Evolutionary conservation across 2,329 filamentous ascomycete species (phyloP), one percentile per base, ranked within the genome.

Genomic region (Ampelomyces quisqualis): DNA sequence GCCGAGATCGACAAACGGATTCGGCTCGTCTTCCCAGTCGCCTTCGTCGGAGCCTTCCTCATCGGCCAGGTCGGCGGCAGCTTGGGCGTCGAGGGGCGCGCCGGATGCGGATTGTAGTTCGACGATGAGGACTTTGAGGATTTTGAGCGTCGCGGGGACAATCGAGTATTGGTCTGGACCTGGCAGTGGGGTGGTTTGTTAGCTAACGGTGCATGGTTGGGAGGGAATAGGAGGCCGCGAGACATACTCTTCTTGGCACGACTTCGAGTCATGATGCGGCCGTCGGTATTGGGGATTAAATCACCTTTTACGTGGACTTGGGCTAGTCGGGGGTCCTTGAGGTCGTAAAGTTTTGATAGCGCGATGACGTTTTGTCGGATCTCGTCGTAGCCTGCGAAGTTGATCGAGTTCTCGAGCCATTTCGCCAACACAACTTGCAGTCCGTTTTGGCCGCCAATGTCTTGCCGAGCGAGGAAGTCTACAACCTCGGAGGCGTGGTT

Each of bases 381-480:
- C 68, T 96, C 91, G 58, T 97, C 90, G 58, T 96, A 98, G 9
- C 93, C 93, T n/a, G 90, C 90, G 70, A 98, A 98, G 68, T 86
- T 95, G 68, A 95, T 81, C 3, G 90, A 95, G 69, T 97, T 95
- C 72, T 97, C 93, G 1, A 98, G 76, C 93, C 93, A 98, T 71
- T 97, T 96, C 70, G 84, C 79, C 53, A 97, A 73, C 3, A 98
- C 93, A 17, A 96, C 84, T 50, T 90, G 82, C 6, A 98, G 73
- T n/a, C 90, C 93, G 59, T 79, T 94, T 62, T 86, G 77, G 13
- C 84, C 84, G 33, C 82, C 81, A 51, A 97, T 86, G 55, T 89
- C 80, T 48, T 95, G 85, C 60, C 89, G 84, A 46, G 85, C 85
- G 21, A 98, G 76, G 72, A 98, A 98, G 40, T 93, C 85, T 10